Percentiles rank a stretch among this genome's conserved stretches.
These are phyloP conservation scores for Zangia roseola DNA, from an alignment of 768 basidiomycete species.

Conservation along the genomic window DNA sequence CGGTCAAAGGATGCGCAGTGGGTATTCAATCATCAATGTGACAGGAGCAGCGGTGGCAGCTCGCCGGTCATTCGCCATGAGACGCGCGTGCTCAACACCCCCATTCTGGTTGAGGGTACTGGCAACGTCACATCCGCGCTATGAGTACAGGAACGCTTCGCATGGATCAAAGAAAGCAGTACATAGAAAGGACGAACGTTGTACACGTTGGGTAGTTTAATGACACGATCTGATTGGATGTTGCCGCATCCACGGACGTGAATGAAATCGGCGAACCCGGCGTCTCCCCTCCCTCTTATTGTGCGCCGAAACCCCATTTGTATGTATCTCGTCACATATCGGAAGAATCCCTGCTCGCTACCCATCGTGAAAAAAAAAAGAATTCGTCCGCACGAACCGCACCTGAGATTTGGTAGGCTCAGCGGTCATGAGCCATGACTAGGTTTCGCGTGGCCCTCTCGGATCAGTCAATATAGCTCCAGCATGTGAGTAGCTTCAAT, in stretches of 20 bases:
- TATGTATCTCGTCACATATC: slow-evolving; percentile 20
- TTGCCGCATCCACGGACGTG: slow-evolving; percentile 13
- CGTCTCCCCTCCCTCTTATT: not conserved
- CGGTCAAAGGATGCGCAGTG: slow-evolving; percentile 12
- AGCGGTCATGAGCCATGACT: slow-evolving; percentile 13
- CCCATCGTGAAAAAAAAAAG: slow-evolving; percentile 15
- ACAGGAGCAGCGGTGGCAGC: slow-evolving; percentile 24
- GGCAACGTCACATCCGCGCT: slow-evolving; percentile 21
- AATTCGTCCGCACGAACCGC: slow-evolving; percentile 21
- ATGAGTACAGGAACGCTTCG: slow-evolving; percentile 25
- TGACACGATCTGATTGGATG: slow-evolving; percentile 19
- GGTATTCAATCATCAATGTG: slow-evolving; percentile 14
- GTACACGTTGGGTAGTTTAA: slow-evolving; percentile 23
- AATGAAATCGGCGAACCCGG: slow-evolving; percentile 25
- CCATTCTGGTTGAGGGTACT: slow-evolving; percentile 17
- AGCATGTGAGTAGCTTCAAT: slow-evolving; percentile 7
- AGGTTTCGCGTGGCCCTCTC: slow-evolving; percentile 24
- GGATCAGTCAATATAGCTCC: slow-evolving; percentile 16
- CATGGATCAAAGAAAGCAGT: slow-evolving; percentile 23
- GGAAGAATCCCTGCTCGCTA: slow-evolving; percentile 22
- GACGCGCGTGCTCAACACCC: slow-evolving; percentile 12
- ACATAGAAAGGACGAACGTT: slow-evolving; percentile 19
- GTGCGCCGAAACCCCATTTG: slow-evolving; percentile 29
- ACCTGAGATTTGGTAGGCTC: slow-evolving; percentile 24
- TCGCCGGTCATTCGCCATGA: slow-evolving; percentile 21